These are phyloP conservation scores for Clarireedia sp. DNA, from an alignment of 2,329 filamentous ascomycete species.

Conservation along the genomic window DNA sequence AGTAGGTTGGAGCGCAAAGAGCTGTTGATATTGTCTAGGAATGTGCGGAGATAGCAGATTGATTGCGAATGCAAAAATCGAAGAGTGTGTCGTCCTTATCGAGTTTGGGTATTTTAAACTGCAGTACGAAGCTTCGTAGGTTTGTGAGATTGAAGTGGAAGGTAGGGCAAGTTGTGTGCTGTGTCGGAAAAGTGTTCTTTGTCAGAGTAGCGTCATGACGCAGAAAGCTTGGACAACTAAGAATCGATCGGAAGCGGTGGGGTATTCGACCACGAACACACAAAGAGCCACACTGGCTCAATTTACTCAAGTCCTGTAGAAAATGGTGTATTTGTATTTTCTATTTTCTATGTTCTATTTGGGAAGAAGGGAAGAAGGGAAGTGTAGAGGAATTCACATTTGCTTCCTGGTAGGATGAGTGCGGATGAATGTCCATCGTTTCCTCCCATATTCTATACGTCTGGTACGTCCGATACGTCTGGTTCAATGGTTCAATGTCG, in stretches of 20 bases:
- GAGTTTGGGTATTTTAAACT: not conserved
- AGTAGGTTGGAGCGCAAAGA: not conserved
- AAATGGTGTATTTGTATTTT: too few species aligned
- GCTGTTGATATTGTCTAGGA: not conserved
- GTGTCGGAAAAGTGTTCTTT: constrained; percentile 7
- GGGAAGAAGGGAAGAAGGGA: too few species aligned
- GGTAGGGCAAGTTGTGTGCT: not conserved
- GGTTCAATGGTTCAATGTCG: too few species aligned
- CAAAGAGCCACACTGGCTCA: not conserved
- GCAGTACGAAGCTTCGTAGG: too few species aligned
- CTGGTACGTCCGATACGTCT: too few species aligned
- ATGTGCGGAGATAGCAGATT: not conserved
- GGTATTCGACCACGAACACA: not conserved
- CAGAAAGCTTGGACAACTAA: constrained; percentile 5
- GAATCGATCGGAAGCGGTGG: not conserved
- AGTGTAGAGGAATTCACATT: too few species aligned
- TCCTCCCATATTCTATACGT: too few species aligned
- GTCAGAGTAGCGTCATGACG: constrained; percentile 6
- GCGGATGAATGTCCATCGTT: too few species aligned
- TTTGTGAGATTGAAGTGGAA: not conserved
- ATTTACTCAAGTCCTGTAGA: not conserved
- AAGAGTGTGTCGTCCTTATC: constrained; percentile 6
- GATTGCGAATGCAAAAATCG: constrained; percentile 1
- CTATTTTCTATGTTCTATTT: too few species aligned
- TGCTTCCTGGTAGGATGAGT: too few species aligned